Evolutionary conservation across 371 early-diverging fungal genomes (phyloP).

Genomic region (Funneliformis caledonium): DNA sequence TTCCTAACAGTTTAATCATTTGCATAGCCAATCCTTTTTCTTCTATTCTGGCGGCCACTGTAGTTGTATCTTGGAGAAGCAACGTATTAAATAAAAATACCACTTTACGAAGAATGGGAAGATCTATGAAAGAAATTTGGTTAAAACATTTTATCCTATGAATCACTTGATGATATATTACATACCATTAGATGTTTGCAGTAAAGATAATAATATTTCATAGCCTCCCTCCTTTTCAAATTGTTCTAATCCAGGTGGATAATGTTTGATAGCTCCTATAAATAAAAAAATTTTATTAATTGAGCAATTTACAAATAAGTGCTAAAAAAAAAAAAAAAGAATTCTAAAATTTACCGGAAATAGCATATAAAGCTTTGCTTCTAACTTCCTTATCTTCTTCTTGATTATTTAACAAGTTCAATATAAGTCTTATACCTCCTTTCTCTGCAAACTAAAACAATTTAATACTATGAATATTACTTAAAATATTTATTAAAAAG

Average conservation of each 20-base stretch:
- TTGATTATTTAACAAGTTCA: background rate
- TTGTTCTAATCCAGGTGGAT: constrained; percentile 7
- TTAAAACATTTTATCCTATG: background rate
- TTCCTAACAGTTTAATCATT: constrained; percentile 51
- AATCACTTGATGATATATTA: background rate
- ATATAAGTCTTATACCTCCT: constrained; percentile 18
- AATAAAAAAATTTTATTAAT: constrained; percentile 5
- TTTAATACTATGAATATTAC: background rate
- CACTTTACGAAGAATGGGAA: constrained; percentile 58
- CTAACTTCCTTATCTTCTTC: constrained; percentile 4
- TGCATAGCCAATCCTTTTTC: constrained; percentile 47
- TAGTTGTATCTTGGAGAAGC: constrained; percentile 55
- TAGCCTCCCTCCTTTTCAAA: constrained; percentile 33
- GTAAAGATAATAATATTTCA: constrained; percentile 17
- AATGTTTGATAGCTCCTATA: constrained; percentile 32
- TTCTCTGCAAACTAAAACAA: constrained; percentile 23
- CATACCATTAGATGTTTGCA: constrained; percentile 28
- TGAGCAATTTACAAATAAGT: background rate
- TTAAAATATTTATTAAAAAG: constrained; percentile 2
- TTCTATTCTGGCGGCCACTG: constrained; percentile 51
- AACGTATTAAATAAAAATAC: constrained; percentile 68
- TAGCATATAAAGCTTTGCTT: constrained; percentile 36
- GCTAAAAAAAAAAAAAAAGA: constrained; percentile 32
- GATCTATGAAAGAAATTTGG: constrained; percentile 44
- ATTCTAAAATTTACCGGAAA: constrained; percentile 30